Conservation (phyloP, 495 filamentous ascomycete genomes). For the Cercophora scortea region DNA sequence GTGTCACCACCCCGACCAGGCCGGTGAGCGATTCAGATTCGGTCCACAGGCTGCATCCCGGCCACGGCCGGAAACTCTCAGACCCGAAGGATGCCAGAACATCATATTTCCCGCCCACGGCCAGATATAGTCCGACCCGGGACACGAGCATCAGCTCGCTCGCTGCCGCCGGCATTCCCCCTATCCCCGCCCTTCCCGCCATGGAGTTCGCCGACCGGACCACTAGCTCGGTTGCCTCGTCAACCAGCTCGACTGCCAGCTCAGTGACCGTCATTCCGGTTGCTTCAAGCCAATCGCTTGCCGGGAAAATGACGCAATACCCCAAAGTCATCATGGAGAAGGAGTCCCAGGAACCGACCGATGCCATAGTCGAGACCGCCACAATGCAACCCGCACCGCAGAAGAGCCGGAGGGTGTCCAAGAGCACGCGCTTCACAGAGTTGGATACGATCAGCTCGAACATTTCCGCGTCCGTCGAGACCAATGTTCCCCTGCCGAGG, state of each 20-base stretch:
- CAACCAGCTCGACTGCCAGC: conserved; percentile 10
- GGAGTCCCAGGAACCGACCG: neutral
- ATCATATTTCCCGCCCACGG: neutral
- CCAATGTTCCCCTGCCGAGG: neutral
- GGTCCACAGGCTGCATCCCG: conserved; percentile 22
- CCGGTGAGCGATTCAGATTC: conserved; percentile 12
- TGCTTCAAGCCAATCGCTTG: conserved; percentile 7
- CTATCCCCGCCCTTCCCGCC: conserved; percentile 17
- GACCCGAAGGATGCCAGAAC: conserved; percentile 6
- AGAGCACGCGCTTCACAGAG: conserved; percentile 13
- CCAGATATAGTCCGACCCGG: conserved; percentile 1
- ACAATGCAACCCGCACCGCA: neutral
- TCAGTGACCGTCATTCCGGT: conserved; percentile 13
- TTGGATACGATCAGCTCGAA: conserved; percentile 18
- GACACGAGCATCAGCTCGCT: conserved; percentile 6
- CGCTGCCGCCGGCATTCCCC: conserved; percentile 15
- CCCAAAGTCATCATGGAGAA: neutral
- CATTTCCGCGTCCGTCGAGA: conserved; percentile 6
- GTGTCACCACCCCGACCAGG: neutral
- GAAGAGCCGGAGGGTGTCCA: conserved; percentile 7
- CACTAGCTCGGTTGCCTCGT: conserved; percentile 3
- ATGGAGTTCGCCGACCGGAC: conserved; percentile 14
- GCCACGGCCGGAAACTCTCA: conserved; percentile 20
- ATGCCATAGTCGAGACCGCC: neutral
- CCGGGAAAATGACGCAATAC: neutral